These are phyloP conservation scores for Diutina neorugosa DNA, from an alignment of 1,139 yeast species.

Conservation along the genomic window DNA sequence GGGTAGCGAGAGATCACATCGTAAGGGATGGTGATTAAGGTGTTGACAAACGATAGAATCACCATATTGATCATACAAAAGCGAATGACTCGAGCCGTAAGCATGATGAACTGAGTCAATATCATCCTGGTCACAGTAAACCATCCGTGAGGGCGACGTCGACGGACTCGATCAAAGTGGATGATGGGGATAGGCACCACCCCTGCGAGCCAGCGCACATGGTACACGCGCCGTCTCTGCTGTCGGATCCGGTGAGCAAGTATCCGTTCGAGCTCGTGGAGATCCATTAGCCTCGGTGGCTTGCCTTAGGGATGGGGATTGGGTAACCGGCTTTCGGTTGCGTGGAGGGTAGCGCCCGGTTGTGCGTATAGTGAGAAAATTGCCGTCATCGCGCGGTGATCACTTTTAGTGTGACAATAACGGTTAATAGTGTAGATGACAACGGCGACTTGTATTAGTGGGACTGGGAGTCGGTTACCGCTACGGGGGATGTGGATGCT, in stretches of 20 bases:
- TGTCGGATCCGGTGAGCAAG: neutral
- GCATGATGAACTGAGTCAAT: neutral
- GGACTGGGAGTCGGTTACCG: no score
- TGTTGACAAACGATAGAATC: slow-evolving; percentile 12
- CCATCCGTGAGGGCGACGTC: slow-evolving; percentile 9
- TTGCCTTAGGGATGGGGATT: neutral
- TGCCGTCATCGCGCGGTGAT: no score
- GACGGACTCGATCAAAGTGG: slow-evolving; percentile 16
- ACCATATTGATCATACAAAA: slow-evolving; percentile 9
- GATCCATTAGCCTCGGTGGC: neutral
- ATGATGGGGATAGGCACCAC: slow-evolving; percentile 19
- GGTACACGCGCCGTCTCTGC: neutral
- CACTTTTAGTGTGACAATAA: no score
- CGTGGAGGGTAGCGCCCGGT: neutral
- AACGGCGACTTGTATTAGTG: no score
- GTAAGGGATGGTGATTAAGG: slow-evolving; percentile 12
- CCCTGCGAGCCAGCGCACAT: slow-evolving; percentile 12
- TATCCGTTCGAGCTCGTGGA: neutral
- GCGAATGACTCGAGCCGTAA: slow-evolving; percentile 4
- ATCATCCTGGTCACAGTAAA: slow-evolving; percentile 1
- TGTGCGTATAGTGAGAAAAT: no score
- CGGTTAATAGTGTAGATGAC: no score
- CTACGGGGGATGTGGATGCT: no score
- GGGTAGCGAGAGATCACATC: neutral
- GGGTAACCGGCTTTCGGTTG: neutral